Evolutionary conservation across 2,329 filamentous ascomycete genomes (phyloP), one percentile per base, ranked within the genome.

Genomic region (Alternaria tenuissima): DNA sequence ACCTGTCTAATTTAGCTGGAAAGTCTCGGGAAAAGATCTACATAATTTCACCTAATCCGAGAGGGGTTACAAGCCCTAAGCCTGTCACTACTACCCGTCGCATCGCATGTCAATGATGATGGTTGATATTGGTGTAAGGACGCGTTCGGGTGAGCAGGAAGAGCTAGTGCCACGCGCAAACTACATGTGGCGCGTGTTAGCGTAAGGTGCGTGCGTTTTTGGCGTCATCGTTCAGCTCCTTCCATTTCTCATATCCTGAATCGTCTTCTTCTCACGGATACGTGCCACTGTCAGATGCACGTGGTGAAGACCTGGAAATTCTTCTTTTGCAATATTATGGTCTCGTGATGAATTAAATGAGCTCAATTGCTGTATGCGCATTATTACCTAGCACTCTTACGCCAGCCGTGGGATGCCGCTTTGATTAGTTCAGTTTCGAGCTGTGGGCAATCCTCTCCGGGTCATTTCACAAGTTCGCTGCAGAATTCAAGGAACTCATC

Each of bases 21-120:
- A 8, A 3, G 14, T 22, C 7, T 39, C 32, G 20, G n/a, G 9
- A 12, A 26, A 18, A 39, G 30, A 41, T 47, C 39, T 14, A 16
- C 36, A 4, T 20, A 3, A 20, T 2, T 4, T 9, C 38, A 88
- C 87, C 93, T 59, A 96, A 88, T 63, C 92, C 94, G 26, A 97
- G 83, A 59, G 94, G 94, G 70, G 82, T 84, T 43, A 84, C 77
- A 49, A 82, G 79, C 53, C 82, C 82, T 38, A 84, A 72, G 46
- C 82, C 82, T 65, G 82, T 84, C 58, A 84, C 78, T 59, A 84
- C 82, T 62, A 84, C 81, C 72, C 79, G 79, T 77, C 82, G 79
- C 82, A 84, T 83, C 63, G 77, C 80, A 81, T 81, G 59, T 68
- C 72, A 66, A 63, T 64, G 65, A 70, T 68, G 66, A 51, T 61